Base-by-base conservation (phyloP, 2,329 filamentous ascomycete genomes). In the Ophiocordyceps unilateralis region DNA sequence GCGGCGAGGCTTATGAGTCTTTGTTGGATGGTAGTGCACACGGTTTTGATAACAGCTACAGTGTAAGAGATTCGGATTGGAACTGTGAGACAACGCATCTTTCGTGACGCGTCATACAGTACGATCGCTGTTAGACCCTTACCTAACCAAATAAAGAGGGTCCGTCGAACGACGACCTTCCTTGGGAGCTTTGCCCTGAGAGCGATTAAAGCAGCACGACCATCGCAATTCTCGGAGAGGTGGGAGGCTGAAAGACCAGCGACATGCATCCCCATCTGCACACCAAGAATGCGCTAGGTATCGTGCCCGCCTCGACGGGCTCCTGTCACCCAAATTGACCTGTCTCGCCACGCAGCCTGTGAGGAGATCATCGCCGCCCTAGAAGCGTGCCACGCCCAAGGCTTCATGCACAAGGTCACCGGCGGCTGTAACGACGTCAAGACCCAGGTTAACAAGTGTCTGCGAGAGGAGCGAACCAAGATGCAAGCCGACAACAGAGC, bases 261-360 rank as follows among this genome's bases (percentile, higher is more conserved):
- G 23, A 10, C 14, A 98, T 98, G 91, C 91, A 98, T 84, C 93
- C 91, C 43, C 89, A 95, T 67, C 69, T 98, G 2, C 88, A 96
- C 59, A 94, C 86, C 23, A 86, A 91, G 60, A 81, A 94, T 58
- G 93, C 93, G 53, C 70, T 76, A 52, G 88, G 89, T 94, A 73
- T 39, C 56, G 11, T 32, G 14, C 30, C 8, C 22, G 9, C 15
- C 5, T 8, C 9, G 4, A 4, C 5, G 4, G 4, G 7, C 7
- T 11, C 2, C 17, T 36, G 8, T 10, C 5, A 1, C 15, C 23
- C 11, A 6, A 41, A 28, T 12, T 41, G 32, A 36, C n/a, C 17
- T n/a, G 32, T 5, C 34, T n/a, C 20, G n/a, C 21, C 36, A 39
- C 43, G 34, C 55, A 98, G 91, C 82, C 56, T 98, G 91, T 73